These are phyloP conservation scores for Edaphochlamys debaryana DNA, from an alignment of 139 green algal species.

Conservation along the genomic window DNA sequence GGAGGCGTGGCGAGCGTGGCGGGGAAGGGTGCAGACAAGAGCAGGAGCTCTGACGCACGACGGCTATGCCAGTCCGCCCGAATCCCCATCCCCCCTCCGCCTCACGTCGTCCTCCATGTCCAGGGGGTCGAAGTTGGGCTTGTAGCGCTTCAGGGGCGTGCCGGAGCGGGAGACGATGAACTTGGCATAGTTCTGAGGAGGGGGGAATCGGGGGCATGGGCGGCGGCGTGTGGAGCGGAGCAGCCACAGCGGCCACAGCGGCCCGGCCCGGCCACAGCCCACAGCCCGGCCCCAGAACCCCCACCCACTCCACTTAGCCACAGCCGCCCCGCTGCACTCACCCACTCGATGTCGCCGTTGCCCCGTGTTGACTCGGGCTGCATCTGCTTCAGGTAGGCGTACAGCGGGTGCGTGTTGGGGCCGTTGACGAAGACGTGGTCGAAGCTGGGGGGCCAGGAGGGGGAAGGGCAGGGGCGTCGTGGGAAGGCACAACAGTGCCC, in stretches of 20 bases:
- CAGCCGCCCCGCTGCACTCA: too few relatives aligned
- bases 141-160: conserved; percentile 81
- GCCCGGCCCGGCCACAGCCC: too few relatives aligned
- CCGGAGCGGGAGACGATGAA: conserved; percentile 84
- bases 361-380: conserved; percentile 18
- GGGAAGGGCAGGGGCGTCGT: background rate
- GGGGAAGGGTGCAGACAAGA: too few relatives aligned
- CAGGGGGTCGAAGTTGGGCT: conserved; percentile 78
- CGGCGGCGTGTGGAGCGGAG: background rate
- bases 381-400: conserved; percentile 72
- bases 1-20: too few relatives aligned
- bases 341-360: conserved; percentile 39
- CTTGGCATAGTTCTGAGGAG: conserved; percentile 45
- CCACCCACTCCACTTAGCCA: too few relatives aligned
- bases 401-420: conserved; percentile 78
- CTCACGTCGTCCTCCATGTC: conserved; percentile 84
- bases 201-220: background rate
- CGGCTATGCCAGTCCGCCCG: too few relatives aligned
- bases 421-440: conserved; percentile 91
- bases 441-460: background rate
- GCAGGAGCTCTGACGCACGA: too few relatives aligned
- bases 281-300: too few relatives aligned
- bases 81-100: too few relatives aligned
- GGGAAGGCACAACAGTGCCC: background rate
- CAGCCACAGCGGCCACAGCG: too few relatives aligned